Evolutionary conservation across 1,284 basidiomycete species (phyloP), one percentile per base, ranked within the genome.

Genomic region (Coniferiporia weirii): DNA sequence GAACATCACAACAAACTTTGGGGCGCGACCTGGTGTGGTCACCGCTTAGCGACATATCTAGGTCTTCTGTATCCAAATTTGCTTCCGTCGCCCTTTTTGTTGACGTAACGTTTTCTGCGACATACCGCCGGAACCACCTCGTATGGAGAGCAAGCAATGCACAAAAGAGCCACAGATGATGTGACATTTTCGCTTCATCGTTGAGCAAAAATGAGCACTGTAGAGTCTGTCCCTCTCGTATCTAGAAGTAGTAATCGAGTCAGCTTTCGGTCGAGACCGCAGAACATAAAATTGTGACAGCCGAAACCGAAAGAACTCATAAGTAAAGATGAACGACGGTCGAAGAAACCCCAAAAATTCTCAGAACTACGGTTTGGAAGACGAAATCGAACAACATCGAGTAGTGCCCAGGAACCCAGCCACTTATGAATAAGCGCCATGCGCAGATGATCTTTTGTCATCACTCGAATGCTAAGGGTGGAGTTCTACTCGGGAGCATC

Each of bases 111-210:
- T 51, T 46, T 15, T 32, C 19, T 20, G 13, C 10, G 17, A 40
- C 15, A 34, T 49, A 12, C 47, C 52, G 46, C 19, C 60, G 22
- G 43, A n/a, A 32, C 43, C 27, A 38, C 22, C 20, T 20, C 62
- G 54, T 17, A 56, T 52, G 59, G 9, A 69, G 38, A 13, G 63
- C 61, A 43, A 62, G 36, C 56, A 69, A 49, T 4, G 65, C 67
- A 50, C 66, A 68, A 61, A 66, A 69, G 10, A 70, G 20, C 67
- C 72, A 72, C 7, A 73, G 64, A 12, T 66, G 67, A 48, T 71
- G 64, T 22, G 68, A 70, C 5, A 71, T 62, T 55, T 68, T 68
- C 12, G 67, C 72, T 47, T 74, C 73, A 34, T 67, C 66, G 52
- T 73, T 72, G 54, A 73, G 58, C 20, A 56, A 56, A 48, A 69